Conservation (phyloP, 2,329 filamentous ascomycete genomes). For the Aspergillus alliaceus region DNA sequence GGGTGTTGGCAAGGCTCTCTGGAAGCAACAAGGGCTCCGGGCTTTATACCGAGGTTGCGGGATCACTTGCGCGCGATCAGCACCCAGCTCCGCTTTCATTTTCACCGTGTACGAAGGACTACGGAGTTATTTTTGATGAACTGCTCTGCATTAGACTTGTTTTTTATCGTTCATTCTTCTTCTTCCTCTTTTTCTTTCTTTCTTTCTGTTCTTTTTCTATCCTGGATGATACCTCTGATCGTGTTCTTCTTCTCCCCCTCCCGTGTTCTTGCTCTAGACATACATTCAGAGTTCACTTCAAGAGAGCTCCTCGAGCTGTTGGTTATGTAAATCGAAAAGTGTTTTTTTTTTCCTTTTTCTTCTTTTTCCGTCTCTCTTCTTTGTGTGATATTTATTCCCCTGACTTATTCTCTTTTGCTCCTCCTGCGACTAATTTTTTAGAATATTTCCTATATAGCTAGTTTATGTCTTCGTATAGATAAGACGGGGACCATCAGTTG, state of each 20-base stretch:
- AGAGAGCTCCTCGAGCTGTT: not conserved
- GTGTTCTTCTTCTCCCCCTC: slow-evolving; percentile 11
- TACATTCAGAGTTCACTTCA: too few relatives aligned
- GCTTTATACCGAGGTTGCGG: slow-evolving; percentile 93
- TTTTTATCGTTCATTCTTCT: too few relatives aligned
- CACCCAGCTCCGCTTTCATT: slow-evolving; percentile 96
- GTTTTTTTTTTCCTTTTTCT: not conserved
- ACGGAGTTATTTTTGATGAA: slow-evolving; percentile 62
- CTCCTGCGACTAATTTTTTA: too few relatives aligned
- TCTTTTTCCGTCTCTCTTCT: not conserved
- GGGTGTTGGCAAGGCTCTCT: slow-evolving; percentile 71
- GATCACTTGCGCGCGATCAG: slow-evolving; percentile 83
- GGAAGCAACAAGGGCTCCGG: slow-evolving; percentile 75
- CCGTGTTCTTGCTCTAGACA: too few relatives aligned
- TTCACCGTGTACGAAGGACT: slow-evolving; percentile 93
- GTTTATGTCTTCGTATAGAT: not conserved
- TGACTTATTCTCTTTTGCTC: too few relatives aligned
- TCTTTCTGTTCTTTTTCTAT: slow-evolving; percentile 4
- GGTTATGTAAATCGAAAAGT: not conserved
- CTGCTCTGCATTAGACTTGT: slow-evolving; percentile 1
- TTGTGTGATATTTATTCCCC: too few relatives aligned
- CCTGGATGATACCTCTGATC: slow-evolving; percentile 19
- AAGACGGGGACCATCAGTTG: not conserved
- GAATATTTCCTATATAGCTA: too few relatives aligned
- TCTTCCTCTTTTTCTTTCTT: slow-evolving; percentile 3